Base-by-base conservation (phyloP, 2,329 filamentous ascomycete genomes). In the Drechslerella coelobrocha region DNA sequence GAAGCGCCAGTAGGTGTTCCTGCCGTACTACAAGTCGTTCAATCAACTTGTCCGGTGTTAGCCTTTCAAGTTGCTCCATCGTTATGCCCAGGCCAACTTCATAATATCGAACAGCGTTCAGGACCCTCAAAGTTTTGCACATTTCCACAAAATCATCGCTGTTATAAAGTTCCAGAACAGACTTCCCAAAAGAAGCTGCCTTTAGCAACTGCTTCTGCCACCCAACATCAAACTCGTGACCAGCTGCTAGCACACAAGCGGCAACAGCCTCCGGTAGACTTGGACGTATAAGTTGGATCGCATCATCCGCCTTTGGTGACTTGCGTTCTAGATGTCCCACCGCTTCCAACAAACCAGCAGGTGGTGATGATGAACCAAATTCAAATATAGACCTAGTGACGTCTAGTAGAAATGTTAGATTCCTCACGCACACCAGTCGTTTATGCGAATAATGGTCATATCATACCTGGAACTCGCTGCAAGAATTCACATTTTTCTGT, bases 91-190 rank as follows among this genome's bases (percentile, higher is more conserved):
- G 82, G 1, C 94, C 94, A 57, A 97, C 85, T 76, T 95, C 90
- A 77, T 94, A 97, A 78, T 90, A 95, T 55, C 94, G 88, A 10
- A 93, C 89, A 5, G 93, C 93, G 76, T 97, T 97, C 51, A 99
- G 83, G 0, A 99, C 92, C 14, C 94, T 88, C 14, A 99, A 81
- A 0, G 89, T 94, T 79, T 99, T 93, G 75, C 92, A 96, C 88
- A 97, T 97, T 73, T 97, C 93, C 59, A 99, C 94, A 79, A 97
- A 99, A 74, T 99, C 93, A 77, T 99, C 94, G 77, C 92, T 97
- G 79, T 94, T 97, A 80, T 97, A 99, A 10, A 97, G 87, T 76
- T 97, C 94, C 2, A 99, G 84, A 0, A 97, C 94, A 0, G 94
- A 97, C 79, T 99, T 99, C 72, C 94, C 94, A 78, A 97, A 97